phyloP scores from a whole-genome alignment of 495 filamentous ascomycete genomes.

The Wilcoxina mikolae region DNA sequence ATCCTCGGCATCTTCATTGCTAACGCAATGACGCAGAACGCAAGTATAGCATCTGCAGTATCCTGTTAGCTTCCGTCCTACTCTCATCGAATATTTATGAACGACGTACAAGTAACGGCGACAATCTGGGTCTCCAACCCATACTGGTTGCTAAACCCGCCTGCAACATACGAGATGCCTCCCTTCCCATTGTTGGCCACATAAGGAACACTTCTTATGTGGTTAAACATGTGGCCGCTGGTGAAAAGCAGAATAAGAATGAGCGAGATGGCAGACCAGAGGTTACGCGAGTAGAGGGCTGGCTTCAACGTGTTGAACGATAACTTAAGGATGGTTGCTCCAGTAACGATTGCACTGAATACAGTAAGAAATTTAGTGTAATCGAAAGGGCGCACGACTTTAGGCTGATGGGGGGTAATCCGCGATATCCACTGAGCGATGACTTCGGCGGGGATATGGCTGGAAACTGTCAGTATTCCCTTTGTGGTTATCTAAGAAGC shows the following conservation, averaged over 20 bases:
- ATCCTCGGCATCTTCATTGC: constrained; percentile 85
- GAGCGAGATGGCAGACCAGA: constrained; percentile 85
- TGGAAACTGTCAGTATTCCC: neutral
- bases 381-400: constrained; percentile 69
- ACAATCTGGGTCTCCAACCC: constrained; percentile 94
- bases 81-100: neutral
- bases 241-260: constrained; percentile 89
- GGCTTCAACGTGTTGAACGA: constrained; percentile 76
- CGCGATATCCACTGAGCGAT: constrained; percentile 51
- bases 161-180: constrained; percentile 80
- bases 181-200: constrained; percentile 73
- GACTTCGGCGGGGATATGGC: constrained; percentile 16
- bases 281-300: constrained; percentile 71
- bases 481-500: too few species aligned
- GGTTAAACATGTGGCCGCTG: constrained; percentile 97
- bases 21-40: constrained; percentile 77
- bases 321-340: constrained; percentile 52
- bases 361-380: constrained; percentile 58
- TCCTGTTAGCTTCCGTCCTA: neutral
- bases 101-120: constrained; percentile 77
- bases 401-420: constrained; percentile 56
- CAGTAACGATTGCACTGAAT: constrained; percentile 50
- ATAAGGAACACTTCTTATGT: constrained; percentile 94
- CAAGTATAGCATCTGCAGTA: constrained; percentile 66
- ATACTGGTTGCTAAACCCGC: constrained; percentile 88